These are phyloP conservation scores for Tricholoma sp. DNA, from an alignment of 768 basidiomycete genomes.

Conservation along the genomic window DNA sequence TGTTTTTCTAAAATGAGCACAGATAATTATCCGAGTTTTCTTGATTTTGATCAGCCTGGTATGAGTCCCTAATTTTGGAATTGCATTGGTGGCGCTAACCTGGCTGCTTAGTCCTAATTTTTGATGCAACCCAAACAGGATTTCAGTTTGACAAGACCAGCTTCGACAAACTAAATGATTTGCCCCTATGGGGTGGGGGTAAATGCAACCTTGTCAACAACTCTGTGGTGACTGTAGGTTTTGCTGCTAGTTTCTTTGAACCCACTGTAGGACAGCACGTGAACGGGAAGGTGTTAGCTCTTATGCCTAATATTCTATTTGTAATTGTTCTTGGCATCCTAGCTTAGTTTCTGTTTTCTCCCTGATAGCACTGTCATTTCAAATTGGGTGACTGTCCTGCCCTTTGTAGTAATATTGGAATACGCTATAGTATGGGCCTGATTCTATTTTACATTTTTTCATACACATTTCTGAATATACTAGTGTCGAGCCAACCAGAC, in stretches of 20 bases:
- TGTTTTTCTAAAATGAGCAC: not conserved
- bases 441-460: not conserved
- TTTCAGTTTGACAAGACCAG: not conserved
- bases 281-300: not conserved
- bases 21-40: not conserved
- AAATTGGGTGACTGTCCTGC: not conserved
- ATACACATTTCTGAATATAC: not conserved
- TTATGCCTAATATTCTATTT: not conserved
- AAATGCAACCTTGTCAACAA: not conserved
- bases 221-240: not conserved
- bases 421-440: not conserved
- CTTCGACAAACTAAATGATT: not conserved
- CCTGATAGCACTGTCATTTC: not conserved
- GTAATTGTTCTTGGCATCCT: not conserved
- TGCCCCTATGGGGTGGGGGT: not conserved
- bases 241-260: not conserved
- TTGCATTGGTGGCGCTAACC: not conserved
- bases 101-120: not conserved
- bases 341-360: not conserved
- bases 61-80: not conserved
- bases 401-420: not conserved
- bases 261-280: not conserved
- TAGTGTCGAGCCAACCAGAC: not conserved
- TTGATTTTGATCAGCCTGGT: not conserved
- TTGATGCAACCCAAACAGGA: not conserved